Evolutionary conservation across 192 early-diverging fungal genomes (phyloP), one percentile per base, ranked within the genome.

Genomic region (Backusella parvicylindrica): DNA sequence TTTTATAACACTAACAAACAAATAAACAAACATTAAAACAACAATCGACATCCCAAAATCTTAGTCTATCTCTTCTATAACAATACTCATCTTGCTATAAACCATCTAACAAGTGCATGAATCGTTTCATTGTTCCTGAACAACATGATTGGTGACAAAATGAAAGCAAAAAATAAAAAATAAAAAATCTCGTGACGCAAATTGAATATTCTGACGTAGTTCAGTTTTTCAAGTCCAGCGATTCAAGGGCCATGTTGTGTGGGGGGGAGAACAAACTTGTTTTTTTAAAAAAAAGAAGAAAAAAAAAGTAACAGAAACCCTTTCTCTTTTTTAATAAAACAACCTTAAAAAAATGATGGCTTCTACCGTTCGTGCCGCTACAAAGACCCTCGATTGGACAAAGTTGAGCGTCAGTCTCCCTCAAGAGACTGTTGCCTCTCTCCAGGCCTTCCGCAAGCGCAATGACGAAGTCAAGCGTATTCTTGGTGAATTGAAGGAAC

Each of bases 371-470:
- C 86, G 88, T 72, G 90, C 92, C 75, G 89, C 91, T 75, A 82
- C 82, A 64, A 60, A 60, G 53, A 28, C 53, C 53, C 89, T 99
- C 78, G 95, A 98, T 89, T 99, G 94, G 94, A 82, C 92, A 73
- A 92, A 92, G 76, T 82, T 99, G 80, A 88, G 87, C 78, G 89
- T 91, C 23, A 93, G 92, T 77, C 87, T 93, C 82, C 91, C 92
- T 81, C 91, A 93, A 67, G 98, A 99, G 81, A 98, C 97, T 50
- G 90, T 93, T 68, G 91, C 89, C 68, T 85, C 94, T 32, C 81
- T 99, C 68, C 84, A 84, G 75, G 90, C 93, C 21, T 99, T 99
- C 94, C 96, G 97, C 79, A 93, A 97, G 82, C 92, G 96, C 81
- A 96, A 97, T 83, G 91, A 92, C 28, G 97, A 97, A 83, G 92